Conservation (phyloP, 176 grass and related monocot species). For the Triticum monococcum region DNA sequence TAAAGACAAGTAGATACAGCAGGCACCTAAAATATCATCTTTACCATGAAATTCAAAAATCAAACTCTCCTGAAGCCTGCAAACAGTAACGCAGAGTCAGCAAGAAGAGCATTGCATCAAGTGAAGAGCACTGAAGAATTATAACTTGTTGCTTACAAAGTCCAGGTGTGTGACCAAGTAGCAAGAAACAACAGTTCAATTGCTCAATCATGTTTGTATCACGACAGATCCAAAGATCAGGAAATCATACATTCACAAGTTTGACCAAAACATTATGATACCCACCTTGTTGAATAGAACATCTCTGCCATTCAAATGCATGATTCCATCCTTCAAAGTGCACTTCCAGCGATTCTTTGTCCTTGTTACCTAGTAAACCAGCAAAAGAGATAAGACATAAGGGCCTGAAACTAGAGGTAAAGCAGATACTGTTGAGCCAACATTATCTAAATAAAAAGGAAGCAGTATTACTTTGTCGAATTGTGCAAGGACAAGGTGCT, state of each 20-base stretch:
- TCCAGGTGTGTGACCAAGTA: not conserved
- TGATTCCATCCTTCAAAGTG: constrained; percentile 80
- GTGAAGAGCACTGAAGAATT: not conserved
- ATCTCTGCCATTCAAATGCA: constrained; percentile 76
- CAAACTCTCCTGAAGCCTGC: constrained; percentile 68
- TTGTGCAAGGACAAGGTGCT: constrained; percentile 72
- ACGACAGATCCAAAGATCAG: not conserved
- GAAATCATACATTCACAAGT: not conserved
- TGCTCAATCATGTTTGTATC: not conserved
- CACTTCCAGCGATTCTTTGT: constrained; percentile 90
- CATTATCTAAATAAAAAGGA: constrained; percentile 4
- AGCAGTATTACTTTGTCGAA: constrained; percentile 69
- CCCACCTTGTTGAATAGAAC: constrained; percentile 81
- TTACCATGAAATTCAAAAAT: constrained; percentile 55
- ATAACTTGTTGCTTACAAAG: not conserved
- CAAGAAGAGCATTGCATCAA: not conserved
- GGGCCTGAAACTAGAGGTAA: not conserved
- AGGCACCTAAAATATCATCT: constrained; percentile 47
- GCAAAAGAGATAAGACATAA: constrained; percentile 20
- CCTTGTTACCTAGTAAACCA: constrained; percentile 59
- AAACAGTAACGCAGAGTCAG: constrained; percentile 18
- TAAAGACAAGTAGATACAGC: constrained; percentile 47
- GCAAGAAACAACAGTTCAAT: not conserved
- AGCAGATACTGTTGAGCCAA: not conserved
- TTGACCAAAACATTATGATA: constrained; percentile 4